Evolutionary conservation across 805 yeast species (phyloP).

Genomic region (Metschnikowia koreensis): DNA sequence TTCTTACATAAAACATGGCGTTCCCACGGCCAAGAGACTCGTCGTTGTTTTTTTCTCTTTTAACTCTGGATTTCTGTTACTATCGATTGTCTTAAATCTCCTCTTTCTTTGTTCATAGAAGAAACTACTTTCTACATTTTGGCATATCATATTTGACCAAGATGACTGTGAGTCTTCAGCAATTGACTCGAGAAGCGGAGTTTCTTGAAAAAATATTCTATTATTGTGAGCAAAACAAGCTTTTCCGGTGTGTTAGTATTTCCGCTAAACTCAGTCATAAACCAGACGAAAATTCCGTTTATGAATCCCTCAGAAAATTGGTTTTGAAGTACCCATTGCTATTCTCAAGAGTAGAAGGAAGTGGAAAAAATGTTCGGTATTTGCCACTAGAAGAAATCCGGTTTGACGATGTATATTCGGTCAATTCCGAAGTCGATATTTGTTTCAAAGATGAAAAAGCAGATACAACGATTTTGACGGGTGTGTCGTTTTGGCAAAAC

Average conservation of each 20-base stretch:
- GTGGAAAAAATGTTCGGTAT: not conserved
- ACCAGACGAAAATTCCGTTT: not conserved
- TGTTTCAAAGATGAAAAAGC: not conserved
- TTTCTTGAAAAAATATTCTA: not conserved
- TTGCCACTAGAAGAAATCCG: not conserved
- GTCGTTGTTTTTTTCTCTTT: too few species aligned
- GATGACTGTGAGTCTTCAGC: slow-evolving; percentile 14
- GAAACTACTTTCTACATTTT: too few species aligned
- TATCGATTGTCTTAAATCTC: too few species aligned
- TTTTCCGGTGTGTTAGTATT: slow-evolving; percentile 1
- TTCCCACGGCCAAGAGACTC: not conserved
- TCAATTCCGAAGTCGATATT: not conserved
- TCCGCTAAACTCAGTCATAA: not conserved
- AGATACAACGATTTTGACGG: not conserved
- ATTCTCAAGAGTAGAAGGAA: not conserved
- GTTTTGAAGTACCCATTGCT: not conserved
- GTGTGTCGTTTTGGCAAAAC: not conserved
- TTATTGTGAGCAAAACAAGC: slow-evolving; percentile 28
- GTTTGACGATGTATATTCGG: not conserved
- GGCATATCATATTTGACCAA: too few species aligned
- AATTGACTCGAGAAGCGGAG: not conserved
- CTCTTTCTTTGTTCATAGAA: not conserved
- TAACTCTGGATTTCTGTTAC: not conserved
- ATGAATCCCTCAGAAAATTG: not conserved
- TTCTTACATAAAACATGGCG: not conserved